phyloP scores from a whole-genome alignment of 129 eudicot genomes.

The Ambrosia artemisiifolia region DNA sequence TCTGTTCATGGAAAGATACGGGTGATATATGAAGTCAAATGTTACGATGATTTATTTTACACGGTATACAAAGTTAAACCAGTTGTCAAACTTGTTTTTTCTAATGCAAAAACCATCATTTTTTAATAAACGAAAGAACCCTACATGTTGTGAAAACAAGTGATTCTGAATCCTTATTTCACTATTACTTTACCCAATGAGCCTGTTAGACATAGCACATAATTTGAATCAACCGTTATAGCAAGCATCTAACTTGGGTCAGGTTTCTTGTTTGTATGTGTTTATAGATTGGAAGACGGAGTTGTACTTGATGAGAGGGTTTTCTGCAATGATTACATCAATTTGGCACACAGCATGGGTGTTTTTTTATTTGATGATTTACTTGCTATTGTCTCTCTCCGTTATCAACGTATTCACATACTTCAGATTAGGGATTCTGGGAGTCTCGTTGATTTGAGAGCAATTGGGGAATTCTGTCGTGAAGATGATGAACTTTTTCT shows the following conservation, averaged over 20 bases:
- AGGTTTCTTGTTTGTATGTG: slow-evolving; percentile 13
- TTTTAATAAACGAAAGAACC: no score
- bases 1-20: no score
- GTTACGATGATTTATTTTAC: no score
- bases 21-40: no score
- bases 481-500: slow-evolving; percentile 98
- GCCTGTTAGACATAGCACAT: no score
- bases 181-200: no score
- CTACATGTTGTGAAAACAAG: no score
- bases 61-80: no score
- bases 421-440: slow-evolving; percentile 97
- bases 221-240: background rate
- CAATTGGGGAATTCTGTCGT: slow-evolving; percentile 88
- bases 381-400: slow-evolving; percentile 86
- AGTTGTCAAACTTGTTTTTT: no score
- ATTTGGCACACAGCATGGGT: slow-evolving; percentile 86
- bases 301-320: slow-evolving; percentile 85
- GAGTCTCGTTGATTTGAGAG: slow-evolving; percentile 87
- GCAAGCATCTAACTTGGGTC: slow-evolving; percentile 3
- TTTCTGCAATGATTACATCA: slow-evolving; percentile 85
- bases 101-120: no score
- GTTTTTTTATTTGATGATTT: slow-evolving; percentile 88
- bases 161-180: no score
- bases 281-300: slow-evolving; percentile 86
- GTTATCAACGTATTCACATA: slow-evolving; percentile 89